Base-by-base conservation (phyloP, 1,139 yeast species). In the Kodamaea fungicola region DNA sequence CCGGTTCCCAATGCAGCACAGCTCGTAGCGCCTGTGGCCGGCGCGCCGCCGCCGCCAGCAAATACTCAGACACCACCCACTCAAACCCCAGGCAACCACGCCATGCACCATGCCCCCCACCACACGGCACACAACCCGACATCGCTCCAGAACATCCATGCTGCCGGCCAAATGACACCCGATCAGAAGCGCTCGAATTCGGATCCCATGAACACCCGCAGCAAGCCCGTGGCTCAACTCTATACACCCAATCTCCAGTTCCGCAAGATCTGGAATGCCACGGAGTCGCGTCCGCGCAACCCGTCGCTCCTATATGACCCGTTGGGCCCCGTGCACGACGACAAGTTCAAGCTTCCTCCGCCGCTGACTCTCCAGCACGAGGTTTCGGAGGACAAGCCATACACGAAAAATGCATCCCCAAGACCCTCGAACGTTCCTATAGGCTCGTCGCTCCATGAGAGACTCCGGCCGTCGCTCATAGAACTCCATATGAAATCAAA, bases 381-480 rank as follows among this genome's bases (percentile, higher is more conserved):
- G 31, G 30, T 22, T 10, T 25, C 8, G 4, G 16, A 33, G 38
- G 32, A 40, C 37, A 7, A 39, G 33, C 8, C 34, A 5, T 22
- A 13, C n/a, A 34, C 30, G 12, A 23, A 22, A 2, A 30, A 13
- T 6, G 16, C 35, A 7, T 7, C 27, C 12, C 31, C 49, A 37
- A 56, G 50, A 34, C 56, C 60, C 2, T 52, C 57, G 13, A 39
- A 50, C 31, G 42, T 47, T 7, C 55, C 59, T 2, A 44, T 47
- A 24, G 40, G 42, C 13, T 42, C 44, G 21, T 45, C 56, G 8
- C 33, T 56, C 23, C 61, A 55, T 13, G 70, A 68, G 24, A 55
- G 50, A 2, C 35, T 71, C 32, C 58, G 77, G 36, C 76, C 76
- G 0, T 68, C 76, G 2, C 54, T 72, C 30, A 50, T 67, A 28